A percentile compares a stretch with the other conserved stretches of the same genome.
Conservation (phyloP, 352 stramenopile genomes). For the Thalassiosira livingstoniorum region DNA sequence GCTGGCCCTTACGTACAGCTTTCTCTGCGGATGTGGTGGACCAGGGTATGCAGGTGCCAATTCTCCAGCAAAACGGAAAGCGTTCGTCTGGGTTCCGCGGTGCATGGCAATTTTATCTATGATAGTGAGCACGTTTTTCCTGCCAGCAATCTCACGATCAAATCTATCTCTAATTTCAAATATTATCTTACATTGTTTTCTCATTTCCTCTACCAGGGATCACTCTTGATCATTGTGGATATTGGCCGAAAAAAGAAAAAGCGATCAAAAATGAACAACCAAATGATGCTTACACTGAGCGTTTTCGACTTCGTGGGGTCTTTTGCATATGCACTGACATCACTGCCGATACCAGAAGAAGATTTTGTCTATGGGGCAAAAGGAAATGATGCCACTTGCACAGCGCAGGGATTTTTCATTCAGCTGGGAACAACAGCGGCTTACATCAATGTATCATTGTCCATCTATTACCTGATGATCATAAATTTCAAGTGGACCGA, state of each 20-base stretch:
- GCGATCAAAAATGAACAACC: slow-evolving; percentile 7
- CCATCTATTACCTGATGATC: slow-evolving; percentile 55
- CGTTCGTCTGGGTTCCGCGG: slow-evolving; percentile 20
- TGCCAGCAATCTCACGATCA: no score
- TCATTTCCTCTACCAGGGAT: slow-evolving; percentile 7
- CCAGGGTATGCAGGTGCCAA: slow-evolving; percentile 9
- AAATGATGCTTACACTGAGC: slow-evolving; percentile 18
- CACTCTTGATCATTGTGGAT: slow-evolving; percentile 27
- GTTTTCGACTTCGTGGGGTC: slow-evolving; percentile 28
- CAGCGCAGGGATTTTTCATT: slow-evolving; percentile 63
- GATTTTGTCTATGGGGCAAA: slow-evolving; percentile 38
- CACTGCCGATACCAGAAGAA: slow-evolving; percentile 35
- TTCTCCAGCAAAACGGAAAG: background rate
- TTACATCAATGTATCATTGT: slow-evolving; percentile 50
- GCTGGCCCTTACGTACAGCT: slow-evolving; percentile 11
- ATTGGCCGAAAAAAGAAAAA: background rate
- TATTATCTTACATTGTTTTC: background rate
- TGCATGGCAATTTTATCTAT: slow-evolving; percentile 17
- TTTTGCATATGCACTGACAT: slow-evolving; percentile 18
- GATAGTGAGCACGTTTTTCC: no score
- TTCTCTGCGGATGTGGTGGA: slow-evolving; percentile 18
- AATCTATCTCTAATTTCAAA: no score
- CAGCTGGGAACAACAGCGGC: slow-evolving; percentile 38
- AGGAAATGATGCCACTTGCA: slow-evolving; percentile 61
- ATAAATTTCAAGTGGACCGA: slow-evolving; percentile 46